Base-by-base conservation (phyloP, 768 basidiomycete species). In the Lenzites betulinus region DNA sequence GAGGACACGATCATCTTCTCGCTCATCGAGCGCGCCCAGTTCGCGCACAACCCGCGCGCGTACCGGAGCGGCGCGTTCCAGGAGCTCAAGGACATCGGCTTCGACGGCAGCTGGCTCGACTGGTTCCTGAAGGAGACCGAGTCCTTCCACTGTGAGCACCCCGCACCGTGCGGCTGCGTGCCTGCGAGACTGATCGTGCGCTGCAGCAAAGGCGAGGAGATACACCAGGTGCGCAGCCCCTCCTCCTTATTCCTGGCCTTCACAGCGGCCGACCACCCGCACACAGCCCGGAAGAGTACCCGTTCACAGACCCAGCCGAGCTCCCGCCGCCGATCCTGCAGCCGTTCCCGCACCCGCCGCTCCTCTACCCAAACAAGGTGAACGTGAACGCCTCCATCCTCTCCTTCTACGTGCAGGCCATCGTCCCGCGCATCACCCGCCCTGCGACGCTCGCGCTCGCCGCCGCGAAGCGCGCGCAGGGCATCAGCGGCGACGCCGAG, bases 1-100 rank as follows among this genome's bases (percentile, higher is more conserved):
- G 97, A 99, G 72, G 97, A 99, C 68, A 99, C 96, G 22, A 98
- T 99, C 78, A 98, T 98, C 74, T 99, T 99, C 74, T 88, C 85
- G 51, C 83, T 98, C 58, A 99, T 99, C 69, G 97, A 99, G 73
- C 85, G 97, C 18, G 96, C 95, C 0, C 96, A 98, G 72, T 99
- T 98, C 70, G 93, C 93, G 0, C 89, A 93, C 71, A 98, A 98
- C 70, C 87, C 90, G 22, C 84, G 82, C 61, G 95, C 97, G 59
- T 99, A 99, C 76, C 79, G 87, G 53, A 81, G 81, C 16, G 90
- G 87, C 23, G 87, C 83, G 1, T 92, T 98, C 76, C 74, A 85
- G 36, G 92, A 95, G 74, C 81, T 97, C 42, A 80, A 79, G 41
- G 81, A 86, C 41, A 73, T 86, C 33, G 88, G 87, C 0, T 95